Evolutionary conservation across 768 basidiomycete genomes (phyloP).

Genomic region (Suillus alpinus): DNA sequence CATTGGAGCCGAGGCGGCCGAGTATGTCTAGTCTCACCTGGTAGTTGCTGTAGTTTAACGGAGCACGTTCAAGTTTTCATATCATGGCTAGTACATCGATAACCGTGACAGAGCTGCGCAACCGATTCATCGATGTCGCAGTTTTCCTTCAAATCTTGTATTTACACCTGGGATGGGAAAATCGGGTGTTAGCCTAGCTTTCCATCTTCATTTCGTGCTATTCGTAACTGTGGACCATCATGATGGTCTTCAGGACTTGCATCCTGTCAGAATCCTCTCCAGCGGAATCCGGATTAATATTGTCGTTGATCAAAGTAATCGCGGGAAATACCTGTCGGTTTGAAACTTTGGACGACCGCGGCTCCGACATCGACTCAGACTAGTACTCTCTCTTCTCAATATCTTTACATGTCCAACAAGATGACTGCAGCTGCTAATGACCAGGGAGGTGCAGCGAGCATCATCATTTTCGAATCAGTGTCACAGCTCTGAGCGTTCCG

Average conservation of each 20-base stretch:
- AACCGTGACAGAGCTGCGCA: neutral
- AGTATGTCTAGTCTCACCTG: no score
- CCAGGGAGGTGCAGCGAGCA: no score
- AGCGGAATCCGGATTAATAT: no score
- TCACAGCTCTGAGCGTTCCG: no score
- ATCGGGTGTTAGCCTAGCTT: neutral
- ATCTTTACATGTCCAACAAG: neutral
- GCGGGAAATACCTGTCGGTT: neutral
- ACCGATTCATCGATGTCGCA: neutral
- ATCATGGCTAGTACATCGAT: no score
- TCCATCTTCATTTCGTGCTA: neutral
- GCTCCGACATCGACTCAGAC: neutral
- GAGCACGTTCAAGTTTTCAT: no score
- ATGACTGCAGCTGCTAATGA: neutral
- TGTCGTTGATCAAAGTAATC: neutral
- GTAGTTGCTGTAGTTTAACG: no score
- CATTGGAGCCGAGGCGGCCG: no score
- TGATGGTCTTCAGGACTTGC: neutral
- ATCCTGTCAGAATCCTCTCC: no score
- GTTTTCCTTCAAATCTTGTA: neutral
- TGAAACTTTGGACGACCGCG: neutral
- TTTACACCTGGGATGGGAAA: neutral
- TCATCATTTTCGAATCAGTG: no score
- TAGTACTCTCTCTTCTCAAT: neutral
- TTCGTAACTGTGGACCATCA: neutral